Evolutionary conservation across 352 stramenopile genomes (phyloP), one percentile per base, ranked within the genome.

Genomic region (Blastocystis sp.): DNA sequence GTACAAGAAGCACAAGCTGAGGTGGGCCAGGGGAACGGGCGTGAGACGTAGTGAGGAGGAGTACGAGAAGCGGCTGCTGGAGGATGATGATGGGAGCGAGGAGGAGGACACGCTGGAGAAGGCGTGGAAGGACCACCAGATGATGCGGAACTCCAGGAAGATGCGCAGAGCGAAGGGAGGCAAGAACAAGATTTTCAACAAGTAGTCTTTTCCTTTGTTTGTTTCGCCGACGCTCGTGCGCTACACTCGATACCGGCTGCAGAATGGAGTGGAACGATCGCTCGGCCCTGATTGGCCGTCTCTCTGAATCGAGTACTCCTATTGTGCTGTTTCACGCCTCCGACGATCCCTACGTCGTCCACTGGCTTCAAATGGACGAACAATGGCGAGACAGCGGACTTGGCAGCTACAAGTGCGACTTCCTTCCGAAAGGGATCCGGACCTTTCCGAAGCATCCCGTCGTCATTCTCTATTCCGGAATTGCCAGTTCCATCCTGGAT

Each of bases 1-100:
- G 90, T 89, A 98, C 52, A 96, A 97, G 77, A 94, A 95, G 88
- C 96, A 96, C 28, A 99, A 99, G 91, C 97, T 99, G 84, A 94
- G 94, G 0, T 93, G 89, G 93, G 43, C 14, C 70, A n/a, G 24
- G 40, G 2, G 19, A 21, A 24, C 4, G 3, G 9, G 40, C 6
- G 40, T 34, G 34, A 97, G 34, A 93, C 96, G 69, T 97, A 97
- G 61, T 77, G 64, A 88, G 42, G 78, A 88, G n/a, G 64, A 88
- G 40, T 88, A 88, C 34, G 43, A 74, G 10, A 88, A 78, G 54
- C 78, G 40, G 21, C 43, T 88, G 17, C 38, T 88, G 74, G 54
- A 54, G 34, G 38, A 21, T 10, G 34, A 38, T 21, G 1, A 19
- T 3, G 57, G 52, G 87, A 93, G 95, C 64, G 93, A 94, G 76